Base-by-base conservation (phyloP, 108 stramenopile genomes). In the Stephanodiscus minutulus region DNA sequence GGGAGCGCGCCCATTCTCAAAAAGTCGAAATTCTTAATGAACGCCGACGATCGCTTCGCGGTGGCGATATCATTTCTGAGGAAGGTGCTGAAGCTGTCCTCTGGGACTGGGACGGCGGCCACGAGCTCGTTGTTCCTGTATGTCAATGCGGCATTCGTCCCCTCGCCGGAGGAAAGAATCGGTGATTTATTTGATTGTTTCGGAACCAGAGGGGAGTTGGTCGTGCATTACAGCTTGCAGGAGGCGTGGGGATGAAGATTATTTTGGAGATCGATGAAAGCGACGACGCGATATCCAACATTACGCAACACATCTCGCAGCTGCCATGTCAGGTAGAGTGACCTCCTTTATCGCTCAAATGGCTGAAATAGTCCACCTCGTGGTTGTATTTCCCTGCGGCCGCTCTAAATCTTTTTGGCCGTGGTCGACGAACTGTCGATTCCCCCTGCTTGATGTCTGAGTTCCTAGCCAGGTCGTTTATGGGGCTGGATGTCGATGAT, bases 201-300 rank as follows among this genome's bases (percentile, higher is more conserved):
- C 68, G 83, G 83, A 31, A 79, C 84, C 46, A 78, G 91, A 57
- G 92, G 83, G 13, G 92, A 96, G 82, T 76, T 96, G 36, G 83
- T 91, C 6, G 72, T 96, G 36, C 91, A 96, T 66, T 96, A 96
- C 66, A 89, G 91, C 79, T 73, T 96, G 73, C 89, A 93, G 73
- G 91, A 93, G 76, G 92, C 95, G 15, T 96, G 90, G 90, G 92
- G 90, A 43, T 91, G 61, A 70, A 44, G 5, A 15, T 29, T 9
- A 15, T 11, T 11, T 44, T 13, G 43, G 43, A 13, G 43, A 44
- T 15, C 43, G 43, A 44, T 44, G 15, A 44, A 13, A 44, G 43
- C 15, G 13, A 13, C 43, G 11, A 44, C 43, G 43, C 43, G 15
- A 9, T 20, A 24, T n/a, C 50, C 4, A 0, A 52, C 1, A 24